Evolutionary conservation across 352 stramenopile genomes (phyloP).

Genomic region (Pythium plurisporium): DNA sequence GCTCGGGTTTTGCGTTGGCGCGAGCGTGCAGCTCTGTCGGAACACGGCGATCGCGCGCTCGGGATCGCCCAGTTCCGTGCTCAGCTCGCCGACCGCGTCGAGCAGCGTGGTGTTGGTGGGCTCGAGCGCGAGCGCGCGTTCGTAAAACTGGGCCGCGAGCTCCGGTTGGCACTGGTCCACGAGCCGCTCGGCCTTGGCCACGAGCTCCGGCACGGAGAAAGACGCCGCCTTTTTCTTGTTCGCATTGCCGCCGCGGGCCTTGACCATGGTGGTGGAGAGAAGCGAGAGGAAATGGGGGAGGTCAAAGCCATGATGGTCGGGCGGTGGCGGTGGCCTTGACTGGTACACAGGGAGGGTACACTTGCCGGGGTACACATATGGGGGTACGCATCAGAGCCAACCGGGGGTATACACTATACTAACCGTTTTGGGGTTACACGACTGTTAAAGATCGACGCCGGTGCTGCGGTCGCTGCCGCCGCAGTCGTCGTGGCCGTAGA

Average conservation of each 20-base stretch:
- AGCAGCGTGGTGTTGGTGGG: slow-evolving; percentile 65
- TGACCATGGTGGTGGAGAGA: slow-evolving; percentile 20
- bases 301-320: slow-evolving; percentile 16
- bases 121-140: slow-evolving; percentile 70
- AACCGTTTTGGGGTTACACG: background rate
- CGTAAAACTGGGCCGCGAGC: slow-evolving; percentile 79
- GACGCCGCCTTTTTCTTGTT: slow-evolving; percentile 22
- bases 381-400: background rate
- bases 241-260: slow-evolving; percentile 17
- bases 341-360: slow-evolving; percentile 12
- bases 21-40: slow-evolving; percentile 59
- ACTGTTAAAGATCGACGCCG: slow-evolving; percentile 3
- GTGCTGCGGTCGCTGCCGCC: background rate
- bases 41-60: slow-evolving; percentile 72
- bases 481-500: background rate
- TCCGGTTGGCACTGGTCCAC: slow-evolving; percentile 85
- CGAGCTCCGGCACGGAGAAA: slow-evolving; percentile 64
- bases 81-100: slow-evolving; percentile 75
- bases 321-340: background rate
- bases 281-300: background rate
- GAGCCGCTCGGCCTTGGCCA: slow-evolving; percentile 77
- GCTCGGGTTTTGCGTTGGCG: slow-evolving; percentile 64
- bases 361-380: background rate
- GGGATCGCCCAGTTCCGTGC: slow-evolving; percentile 77
- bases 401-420: background rate